These are phyloP conservation scores for Isochrysis galbana DNA, from an alignment of 78 protist species.

Conservation along the genomic window DNA sequence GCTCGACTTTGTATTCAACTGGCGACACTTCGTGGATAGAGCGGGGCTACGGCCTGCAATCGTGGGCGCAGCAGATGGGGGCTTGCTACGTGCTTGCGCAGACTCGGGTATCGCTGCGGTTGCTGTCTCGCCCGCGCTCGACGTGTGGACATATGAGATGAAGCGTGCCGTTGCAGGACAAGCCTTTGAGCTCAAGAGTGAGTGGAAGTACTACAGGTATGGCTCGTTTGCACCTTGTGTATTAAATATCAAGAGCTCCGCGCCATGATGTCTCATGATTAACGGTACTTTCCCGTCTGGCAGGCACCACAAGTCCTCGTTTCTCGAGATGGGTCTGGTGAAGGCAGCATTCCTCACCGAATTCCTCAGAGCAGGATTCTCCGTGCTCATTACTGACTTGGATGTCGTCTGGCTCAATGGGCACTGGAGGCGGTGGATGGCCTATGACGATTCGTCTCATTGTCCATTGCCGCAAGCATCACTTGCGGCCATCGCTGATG, in stretches of 20 bases:
- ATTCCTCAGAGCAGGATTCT: not conserved
- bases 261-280: not conserved
- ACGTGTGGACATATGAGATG: conserved; percentile 12
- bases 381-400: conserved; percentile 19
- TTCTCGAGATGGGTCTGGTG: conserved; percentile 24
- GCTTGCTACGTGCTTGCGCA: not conserved
- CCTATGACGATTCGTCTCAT: not conserved
- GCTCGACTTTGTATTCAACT: not conserved
- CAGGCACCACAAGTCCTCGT: conserved; percentile 7
- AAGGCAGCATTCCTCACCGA: not conserved
- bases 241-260: not conserved
- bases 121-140: not conserved
- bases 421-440: not conserved
- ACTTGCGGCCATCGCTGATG: not conserved
- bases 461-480: not conserved
- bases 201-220: not conserved
- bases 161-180: not conserved
- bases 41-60: not conserved
- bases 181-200: not conserved
- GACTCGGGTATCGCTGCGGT: not conserved
- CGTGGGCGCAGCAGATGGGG: not conserved
- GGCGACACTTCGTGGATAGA: not conserved
- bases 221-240: too few relatives aligned
- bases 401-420: conserved; percentile 2
- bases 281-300: not conserved